A percentile compares a stretch with the other conserved stretches of the same genome.
Evolutionary conservation across 352 stramenopile species (phyloP).

Genomic region (Pythium graminicola): DNA sequence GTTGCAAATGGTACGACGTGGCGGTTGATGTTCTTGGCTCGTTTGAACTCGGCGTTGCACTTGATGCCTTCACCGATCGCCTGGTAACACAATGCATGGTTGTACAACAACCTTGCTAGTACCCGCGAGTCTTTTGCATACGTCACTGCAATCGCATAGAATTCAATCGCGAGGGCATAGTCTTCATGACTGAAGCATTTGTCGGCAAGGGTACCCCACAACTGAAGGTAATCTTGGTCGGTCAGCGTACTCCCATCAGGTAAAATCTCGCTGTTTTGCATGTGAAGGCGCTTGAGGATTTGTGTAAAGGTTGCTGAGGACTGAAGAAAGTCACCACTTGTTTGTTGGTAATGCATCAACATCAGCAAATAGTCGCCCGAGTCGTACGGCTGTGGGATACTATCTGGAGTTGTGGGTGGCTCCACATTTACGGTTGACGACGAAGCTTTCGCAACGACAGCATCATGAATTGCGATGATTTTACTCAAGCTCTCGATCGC

Average conservation of each 20-base stretch:
- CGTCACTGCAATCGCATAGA: constrained; percentile 47
- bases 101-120: constrained; percentile 45
- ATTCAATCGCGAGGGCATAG: constrained; percentile 52
- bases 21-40: constrained; percentile 55
- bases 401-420: not conserved
- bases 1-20: constrained; percentile 40
- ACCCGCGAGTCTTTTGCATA: constrained; percentile 62
- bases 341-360: constrained; percentile 60
- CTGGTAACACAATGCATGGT: constrained; percentile 52
- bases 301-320: constrained; percentile 41
- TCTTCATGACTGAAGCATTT: constrained; percentile 68
- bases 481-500: constrained; percentile 44
- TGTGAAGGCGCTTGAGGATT: constrained; percentile 23
- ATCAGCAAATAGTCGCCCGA: constrained; percentile 48
- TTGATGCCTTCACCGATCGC: constrained; percentile 40
- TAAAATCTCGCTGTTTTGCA: not conserved
- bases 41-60: constrained; percentile 59
- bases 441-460: not conserved
- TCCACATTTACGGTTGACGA: not conserved
- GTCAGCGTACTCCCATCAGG: constrained; percentile 20
- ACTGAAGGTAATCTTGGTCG: constrained; percentile 47
- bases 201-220: constrained; percentile 47
- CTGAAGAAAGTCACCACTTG: constrained; percentile 45
- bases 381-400: constrained; percentile 27
- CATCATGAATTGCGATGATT: constrained; percentile 26